A percentile compares a stretch with the other conserved stretches of the same genome.
phyloP scores from a whole-genome alignment of 2,329 filamentous ascomycete genomes.

The Myrmaecium sp. region DNA sequence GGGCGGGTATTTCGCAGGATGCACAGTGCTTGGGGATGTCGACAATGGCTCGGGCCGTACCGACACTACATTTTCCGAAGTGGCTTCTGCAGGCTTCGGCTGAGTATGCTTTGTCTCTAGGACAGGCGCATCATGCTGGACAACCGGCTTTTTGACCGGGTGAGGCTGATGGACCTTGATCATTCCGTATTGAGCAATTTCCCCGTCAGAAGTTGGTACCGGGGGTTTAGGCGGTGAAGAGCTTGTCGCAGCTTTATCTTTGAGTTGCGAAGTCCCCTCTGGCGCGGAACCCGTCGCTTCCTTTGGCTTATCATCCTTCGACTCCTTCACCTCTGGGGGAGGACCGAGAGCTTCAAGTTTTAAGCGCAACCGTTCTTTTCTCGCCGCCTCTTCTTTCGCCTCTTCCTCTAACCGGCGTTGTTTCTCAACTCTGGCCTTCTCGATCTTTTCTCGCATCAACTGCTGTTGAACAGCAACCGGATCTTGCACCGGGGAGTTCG shows the following conservation, averaged over 20 bases:
- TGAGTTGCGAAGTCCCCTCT: slow-evolving; percentile 22
- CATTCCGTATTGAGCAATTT: slow-evolving; percentile 43
- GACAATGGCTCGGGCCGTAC: too few species aligned
- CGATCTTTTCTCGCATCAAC: slow-evolving; percentile 54
- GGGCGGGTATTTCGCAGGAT: too few species aligned
- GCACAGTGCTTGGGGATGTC: too few species aligned
- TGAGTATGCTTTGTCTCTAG: background rate
- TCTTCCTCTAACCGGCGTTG: slow-evolving; percentile 47
- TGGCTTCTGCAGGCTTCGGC: too few species aligned
- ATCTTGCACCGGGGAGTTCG: slow-evolving; percentile 36
- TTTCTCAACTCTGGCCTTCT: slow-evolving; percentile 51
- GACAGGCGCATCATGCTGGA: background rate
- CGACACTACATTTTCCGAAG: too few species aligned
- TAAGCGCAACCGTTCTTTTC: slow-evolving; percentile 51
- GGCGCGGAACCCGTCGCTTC: slow-evolving; percentile 17
- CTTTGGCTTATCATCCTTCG: slow-evolving; percentile 18
- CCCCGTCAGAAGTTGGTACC: slow-evolving; percentile 38
- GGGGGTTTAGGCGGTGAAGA: slow-evolving; percentile 39
- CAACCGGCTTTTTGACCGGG: slow-evolving; percentile 22
- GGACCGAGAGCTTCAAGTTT: slow-evolving; percentile 57
- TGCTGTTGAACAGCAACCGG: slow-evolving; percentile 47
- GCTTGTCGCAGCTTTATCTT: slow-evolving; percentile 23
- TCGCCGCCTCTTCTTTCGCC: slow-evolving; percentile 54
- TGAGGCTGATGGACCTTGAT: slow-evolving; percentile 44
- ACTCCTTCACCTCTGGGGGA: slow-evolving; percentile 22